Evolutionary conservation across 495 filamentous ascomycete genomes (phyloP).

Genomic region (Lindgomyces ingoldianus): DNA sequence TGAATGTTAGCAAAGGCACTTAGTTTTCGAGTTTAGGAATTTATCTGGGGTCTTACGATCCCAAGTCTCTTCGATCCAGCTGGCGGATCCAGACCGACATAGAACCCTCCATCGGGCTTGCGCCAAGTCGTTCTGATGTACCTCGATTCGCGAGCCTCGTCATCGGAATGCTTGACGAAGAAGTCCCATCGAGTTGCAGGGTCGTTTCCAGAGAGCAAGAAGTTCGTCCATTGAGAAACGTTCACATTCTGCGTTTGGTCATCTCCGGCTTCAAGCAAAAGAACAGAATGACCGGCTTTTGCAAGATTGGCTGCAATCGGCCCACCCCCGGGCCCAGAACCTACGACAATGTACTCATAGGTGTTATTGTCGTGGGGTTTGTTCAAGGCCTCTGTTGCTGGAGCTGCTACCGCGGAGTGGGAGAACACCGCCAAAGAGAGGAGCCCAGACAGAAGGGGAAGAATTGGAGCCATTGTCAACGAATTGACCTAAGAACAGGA

Average conservation of each 20-base stretch:
- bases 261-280: constrained; percentile 37
- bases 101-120: constrained; percentile 28
- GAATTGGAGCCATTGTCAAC: constrained; percentile 19
- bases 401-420: neutral
- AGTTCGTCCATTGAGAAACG: constrained; percentile 23
- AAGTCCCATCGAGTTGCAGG: constrained; percentile 37
- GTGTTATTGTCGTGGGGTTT: constrained; percentile 26
- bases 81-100: constrained; percentile 45
- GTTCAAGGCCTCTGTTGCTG: neutral
- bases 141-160: constrained; percentile 29
- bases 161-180: constrained; percentile 37
- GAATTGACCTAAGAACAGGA: neutral
- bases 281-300: constrained; percentile 26
- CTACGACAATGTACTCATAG: constrained; percentile 40
- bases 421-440: constrained; percentile 7
- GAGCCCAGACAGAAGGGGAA: constrained; percentile 1
- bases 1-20: neutral
- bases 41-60: constrained; percentile 35
- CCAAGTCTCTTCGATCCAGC: constrained; percentile 49
- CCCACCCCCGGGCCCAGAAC: constrained; percentile 34
- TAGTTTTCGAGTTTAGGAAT: neutral
- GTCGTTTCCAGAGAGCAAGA: constrained; percentile 22
- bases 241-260: constrained; percentile 35
- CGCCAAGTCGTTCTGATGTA: constrained; percentile 30
- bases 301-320: constrained; percentile 38